Evolutionary conservation across 2,329 filamentous ascomycete species (phyloP).

Genomic region (Didymella pomorum): DNA sequence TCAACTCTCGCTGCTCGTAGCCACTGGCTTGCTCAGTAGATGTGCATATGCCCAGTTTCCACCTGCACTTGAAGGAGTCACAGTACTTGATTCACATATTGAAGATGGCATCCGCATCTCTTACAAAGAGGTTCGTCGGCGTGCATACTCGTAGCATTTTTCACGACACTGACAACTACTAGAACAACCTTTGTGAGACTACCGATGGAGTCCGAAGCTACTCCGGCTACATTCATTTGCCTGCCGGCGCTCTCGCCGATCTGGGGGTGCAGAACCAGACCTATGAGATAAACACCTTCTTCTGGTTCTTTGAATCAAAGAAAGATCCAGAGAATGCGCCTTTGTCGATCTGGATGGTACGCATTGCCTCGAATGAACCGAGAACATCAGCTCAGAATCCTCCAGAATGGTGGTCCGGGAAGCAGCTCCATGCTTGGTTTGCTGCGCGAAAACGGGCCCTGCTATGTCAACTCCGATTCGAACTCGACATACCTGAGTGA

Average conservation of each 20-base stretch:
- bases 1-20: slow-evolving; percentile 22
- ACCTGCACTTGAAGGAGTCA: slow-evolving; percentile 49
- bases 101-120: slow-evolving; percentile 53
- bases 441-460: slow-evolving; percentile 27
- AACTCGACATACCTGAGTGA: slow-evolving; percentile 62
- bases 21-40: slow-evolving; percentile 25
- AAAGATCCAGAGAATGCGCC: slow-evolving; percentile 28
- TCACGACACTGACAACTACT: not conserved
- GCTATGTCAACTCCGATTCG: slow-evolving; percentile 56
- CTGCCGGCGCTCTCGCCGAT: slow-evolving; percentile 54
- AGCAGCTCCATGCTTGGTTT: slow-evolving; percentile 33
- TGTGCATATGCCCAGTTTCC: slow-evolving; percentile 50
- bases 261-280: slow-evolving; percentile 51
- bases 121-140: slow-evolving; percentile 51
- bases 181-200: slow-evolving; percentile 63
- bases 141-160: not conserved
- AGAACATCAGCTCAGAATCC: not conserved
- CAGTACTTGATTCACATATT: slow-evolving; percentile 51
- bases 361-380: no score
- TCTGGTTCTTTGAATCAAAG: slow-evolving; percentile 33
- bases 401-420: slow-evolving; percentile 26
- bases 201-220: slow-evolving; percentile 65
- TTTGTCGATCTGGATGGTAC: slow-evolving; percentile 24
- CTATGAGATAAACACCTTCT: slow-evolving; percentile 50
- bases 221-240: slow-evolving; percentile 67